Conservation (phyloP, 2,329 filamentous ascomycete species). For the Escovopsis weberi region DNA sequence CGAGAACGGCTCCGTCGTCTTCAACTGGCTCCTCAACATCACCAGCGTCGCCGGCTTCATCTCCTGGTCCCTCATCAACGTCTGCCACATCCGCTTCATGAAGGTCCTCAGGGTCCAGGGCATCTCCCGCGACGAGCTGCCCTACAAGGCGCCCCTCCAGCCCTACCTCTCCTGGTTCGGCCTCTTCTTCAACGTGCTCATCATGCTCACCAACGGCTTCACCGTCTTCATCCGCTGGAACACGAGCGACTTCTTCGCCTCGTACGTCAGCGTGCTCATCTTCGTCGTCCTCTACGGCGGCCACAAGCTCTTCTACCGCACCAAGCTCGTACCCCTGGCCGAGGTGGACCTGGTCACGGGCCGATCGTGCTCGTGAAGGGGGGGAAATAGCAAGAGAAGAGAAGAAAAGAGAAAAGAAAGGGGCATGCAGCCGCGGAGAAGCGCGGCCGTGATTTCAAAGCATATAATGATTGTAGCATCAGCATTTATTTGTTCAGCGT, state of each 20-base stretch:
- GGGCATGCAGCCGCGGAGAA: no score
- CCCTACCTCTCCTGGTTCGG: conserved; percentile 53
- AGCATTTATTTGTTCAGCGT: background rate
- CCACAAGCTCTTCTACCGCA: conserved; percentile 39
- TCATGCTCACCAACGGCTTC: conserved; percentile 55
- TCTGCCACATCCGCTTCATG: conserved; percentile 52
- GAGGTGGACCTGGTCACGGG: conserved; percentile 20
- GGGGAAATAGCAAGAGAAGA: no score
- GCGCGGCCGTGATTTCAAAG: no score
- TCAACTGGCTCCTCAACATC: conserved; percentile 61
- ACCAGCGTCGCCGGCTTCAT: conserved; percentile 56
- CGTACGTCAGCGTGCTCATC: conserved; percentile 50
- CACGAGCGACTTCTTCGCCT: conserved; percentile 45
- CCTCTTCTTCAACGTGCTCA: conserved; percentile 47
- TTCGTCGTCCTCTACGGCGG: conserved; percentile 45
- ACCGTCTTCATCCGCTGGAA: conserved; percentile 51
- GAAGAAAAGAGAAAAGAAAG: no score
- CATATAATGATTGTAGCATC: no score
- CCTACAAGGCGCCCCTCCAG: conserved; percentile 47
- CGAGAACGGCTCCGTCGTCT: conserved; percentile 42
- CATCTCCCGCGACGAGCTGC: conserved; percentile 41
- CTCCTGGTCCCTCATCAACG: conserved; percentile 51
- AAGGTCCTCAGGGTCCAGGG: conserved; percentile 40
- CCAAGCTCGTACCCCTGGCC: conserved; percentile 21
- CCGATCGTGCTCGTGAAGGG: background rate